Conservation (phyloP, 805 yeast species). For the Suhomyces xylopsoci region DNA sequence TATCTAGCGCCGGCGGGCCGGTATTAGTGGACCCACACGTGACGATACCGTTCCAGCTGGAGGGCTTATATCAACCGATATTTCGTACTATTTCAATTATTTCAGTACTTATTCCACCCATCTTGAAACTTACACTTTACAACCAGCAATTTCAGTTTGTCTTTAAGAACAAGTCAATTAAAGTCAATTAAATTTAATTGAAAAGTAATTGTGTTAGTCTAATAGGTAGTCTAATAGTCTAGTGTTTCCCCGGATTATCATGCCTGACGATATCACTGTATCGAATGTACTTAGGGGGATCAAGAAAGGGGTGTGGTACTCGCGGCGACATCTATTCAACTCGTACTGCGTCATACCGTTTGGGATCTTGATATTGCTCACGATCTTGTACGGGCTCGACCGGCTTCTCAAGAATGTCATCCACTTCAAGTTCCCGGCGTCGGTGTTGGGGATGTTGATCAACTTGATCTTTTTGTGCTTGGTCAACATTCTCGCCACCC, state of each 20-base stretch:
- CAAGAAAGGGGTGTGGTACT: slow-evolving; percentile 31
- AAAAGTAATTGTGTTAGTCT: too few species aligned
- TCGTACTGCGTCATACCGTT: slow-evolving; percentile 47
- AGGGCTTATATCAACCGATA: neutral
- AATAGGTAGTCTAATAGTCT: too few species aligned
- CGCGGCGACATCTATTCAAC: slow-evolving; percentile 33
- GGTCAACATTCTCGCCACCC: slow-evolving; percentile 20
- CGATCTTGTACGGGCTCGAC: slow-evolving; percentile 53
- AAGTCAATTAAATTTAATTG: too few species aligned
- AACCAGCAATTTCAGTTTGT: too few species aligned
- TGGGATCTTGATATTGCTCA: slow-evolving; percentile 46
- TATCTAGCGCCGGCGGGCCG: neutral
- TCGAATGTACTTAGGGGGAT: slow-evolving; percentile 24
- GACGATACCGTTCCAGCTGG: neutral
- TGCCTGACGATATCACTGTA: neutral
- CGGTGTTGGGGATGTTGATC: slow-evolving; percentile 67
- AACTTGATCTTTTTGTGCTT: slow-evolving; percentile 46
- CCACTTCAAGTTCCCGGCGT: slow-evolving; percentile 60
- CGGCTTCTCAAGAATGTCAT: slow-evolving; percentile 40
- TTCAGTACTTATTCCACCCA: too few species aligned
- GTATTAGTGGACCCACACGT: neutral
- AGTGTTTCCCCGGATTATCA: neutral
- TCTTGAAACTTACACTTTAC: too few species aligned
- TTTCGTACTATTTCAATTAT: too few species aligned
- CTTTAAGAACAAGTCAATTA: too few species aligned